Percentiles rank a stretch among this genome's conserved stretches.
phyloP scores from a whole-genome alignment of 805 yeast genomes.

The Cyberlindnera mrakii region DNA sequence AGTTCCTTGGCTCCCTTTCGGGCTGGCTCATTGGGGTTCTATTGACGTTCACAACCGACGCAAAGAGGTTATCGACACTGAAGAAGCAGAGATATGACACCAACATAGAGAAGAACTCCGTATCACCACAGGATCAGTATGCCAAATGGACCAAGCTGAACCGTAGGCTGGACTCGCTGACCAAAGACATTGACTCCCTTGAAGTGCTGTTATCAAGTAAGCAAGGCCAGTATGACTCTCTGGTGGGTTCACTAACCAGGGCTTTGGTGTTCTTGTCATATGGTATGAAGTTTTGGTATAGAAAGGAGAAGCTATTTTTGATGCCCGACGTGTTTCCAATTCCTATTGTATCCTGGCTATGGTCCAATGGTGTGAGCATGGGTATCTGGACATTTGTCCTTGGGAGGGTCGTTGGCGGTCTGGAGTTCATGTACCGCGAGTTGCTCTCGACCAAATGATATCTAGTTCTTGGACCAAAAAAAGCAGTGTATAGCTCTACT shows the following conservation, averaged over 20 bases:
- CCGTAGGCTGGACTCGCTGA: conserved; percentile 31
- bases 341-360: conserved; percentile 24
- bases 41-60: conserved; percentile 6
- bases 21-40: conserved; percentile 4
- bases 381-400: conserved; percentile 34
- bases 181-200: conserved; percentile 5
- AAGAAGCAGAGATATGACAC: conserved; percentile 41
- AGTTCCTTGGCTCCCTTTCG: conserved; percentile 5
- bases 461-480: too few species aligned
- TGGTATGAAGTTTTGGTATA: conserved; percentile 12
- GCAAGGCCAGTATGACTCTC: conserved; percentile 1
- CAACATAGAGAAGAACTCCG: conserved; percentile 46
- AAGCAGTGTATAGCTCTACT: too few species aligned
- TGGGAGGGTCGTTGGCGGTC: conserved; percentile 3
- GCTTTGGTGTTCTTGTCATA: conserved; percentile 1
- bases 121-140: conserved; percentile 89
- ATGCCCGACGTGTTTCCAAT: conserved; percentile 30
- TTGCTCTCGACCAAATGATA: neutral
- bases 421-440: conserved; percentile 18
- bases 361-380: conserved; percentile 53
- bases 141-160: conserved; percentile 94
- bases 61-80: conserved; percentile 21
- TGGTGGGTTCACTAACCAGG: neutral
- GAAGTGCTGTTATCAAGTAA: conserved; percentile 2
- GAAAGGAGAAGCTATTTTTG: conserved; percentile 9